Base-by-base conservation (phyloP, 1,284 basidiomycete genomes). In the Rugosomyces carneus region DNA sequence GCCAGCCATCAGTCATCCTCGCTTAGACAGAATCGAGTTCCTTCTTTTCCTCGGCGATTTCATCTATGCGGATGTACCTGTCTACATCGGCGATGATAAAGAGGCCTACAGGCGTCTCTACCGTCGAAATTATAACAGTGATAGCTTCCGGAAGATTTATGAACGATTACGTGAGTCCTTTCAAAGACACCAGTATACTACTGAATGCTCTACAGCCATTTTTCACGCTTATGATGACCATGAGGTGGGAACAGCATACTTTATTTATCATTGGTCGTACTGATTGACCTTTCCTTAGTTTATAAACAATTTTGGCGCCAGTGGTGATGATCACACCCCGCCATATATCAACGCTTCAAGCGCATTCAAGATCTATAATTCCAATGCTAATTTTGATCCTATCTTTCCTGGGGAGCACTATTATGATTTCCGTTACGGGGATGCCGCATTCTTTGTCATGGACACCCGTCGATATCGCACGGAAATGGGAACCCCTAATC, bases 381-480 rank as follows among this genome's bases (percentile, higher is more conserved):
- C 80, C 3, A 62, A 75, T 20, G 78, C 73, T 9, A 91, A 90
- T 59, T 82, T 78, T 51, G 75, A 83, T 45, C 59, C 81, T 1
- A 43, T 56, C 2, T 51, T 56, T 44, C 55, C 65, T 4, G 77
- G 71, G 21, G 68, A 73, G 40, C 71, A 80, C 56, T 87, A 84
- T 59, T 88, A 76, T 56, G 73, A 76, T 46, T 84, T 84, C 64
- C 67, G 69, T 32, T 80, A 82, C 54, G 84, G 79, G 0, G 84
- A 89, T 55, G 70, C 71, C 2, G 83, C 84, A 0, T 91, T 88
- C 64, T 91, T 91, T 63, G 85, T 90, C 20, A 68, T 85, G 68
- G 89, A 91, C 64, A 87, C 84, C 5, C 73, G 87, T 10, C 72
- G 76, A 11, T 78, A 88, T 58, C 77, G 88, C 24, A 60, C 69